Evolutionary conservation across 1,139 yeast genomes (phyloP), one percentile per base, ranked within the genome.

Genomic region (Ogataea hybrid): DNA sequence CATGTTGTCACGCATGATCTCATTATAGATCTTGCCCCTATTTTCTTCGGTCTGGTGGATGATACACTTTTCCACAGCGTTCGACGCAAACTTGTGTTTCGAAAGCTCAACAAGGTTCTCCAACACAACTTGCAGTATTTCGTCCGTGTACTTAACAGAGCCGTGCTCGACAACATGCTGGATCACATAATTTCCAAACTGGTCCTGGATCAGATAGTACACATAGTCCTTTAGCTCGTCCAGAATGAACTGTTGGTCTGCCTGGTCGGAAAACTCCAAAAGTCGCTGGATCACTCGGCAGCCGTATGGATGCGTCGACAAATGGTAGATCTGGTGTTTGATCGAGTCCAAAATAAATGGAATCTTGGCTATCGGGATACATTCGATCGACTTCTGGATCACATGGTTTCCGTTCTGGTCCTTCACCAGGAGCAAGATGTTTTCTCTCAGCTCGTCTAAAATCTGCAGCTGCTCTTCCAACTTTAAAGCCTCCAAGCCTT

Each of bases 321-420:
- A 71, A 58, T 85, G 95, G 58, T 87, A 86, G 39, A 89, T 85
- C 53, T 89, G 96, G 50, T 79, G 79, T 51, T 77, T 78, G 52
- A 92, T 74, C 21, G 92, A 79, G 25, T 79, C 81, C 56, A 88
- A 71, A 43, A 92, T 79, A 56, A 88, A 90, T 35, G 79, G 75
- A 49, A 89, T 77, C 43, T 75, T 68, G 17, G 74, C 77, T 47
- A 86, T 80, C 2, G 96, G 95, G 42, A 90, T 81, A 46, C 79
- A 71, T 65, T 92, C 98, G 56, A 92, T 87, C 0, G 96, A 84
- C 64, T 90, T 92, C 67, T 94, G 98, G 51, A 94, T 84, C 22
- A 94, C 98, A 64, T 94, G 99, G 62, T 94, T 94, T 47, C 97
- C 98, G 63, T 94, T 94, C 68, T 92, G 98, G 63, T 94, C 97